Percentiles rank a stretch among this genome's conserved stretches.
Conservation (phyloP, 768 basidiomycete species). For the Pleurotus pulmonarius region DNA sequence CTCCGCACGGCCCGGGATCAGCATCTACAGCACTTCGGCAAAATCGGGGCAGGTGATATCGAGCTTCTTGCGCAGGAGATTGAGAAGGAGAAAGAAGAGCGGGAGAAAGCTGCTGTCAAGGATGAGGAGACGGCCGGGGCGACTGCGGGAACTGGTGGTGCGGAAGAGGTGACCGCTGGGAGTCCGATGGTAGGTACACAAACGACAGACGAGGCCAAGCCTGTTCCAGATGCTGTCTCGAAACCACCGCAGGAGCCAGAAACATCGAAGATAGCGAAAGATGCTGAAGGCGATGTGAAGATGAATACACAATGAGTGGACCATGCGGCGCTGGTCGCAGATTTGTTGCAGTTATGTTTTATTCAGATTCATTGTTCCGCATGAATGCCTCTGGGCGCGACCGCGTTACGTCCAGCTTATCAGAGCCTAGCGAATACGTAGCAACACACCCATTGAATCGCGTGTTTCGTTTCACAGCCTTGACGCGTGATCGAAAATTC, state of each 20-base stretch:
- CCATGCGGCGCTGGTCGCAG: neutral
- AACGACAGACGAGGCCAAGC: slow-evolving; percentile 19
- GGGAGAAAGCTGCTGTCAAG: slow-evolving; percentile 31
- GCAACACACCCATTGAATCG: neutral
- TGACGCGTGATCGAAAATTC: slow-evolving; percentile 5
- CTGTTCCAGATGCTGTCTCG: slow-evolving; percentile 17
- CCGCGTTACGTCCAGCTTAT: too few species aligned
- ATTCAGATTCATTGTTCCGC: neutral
- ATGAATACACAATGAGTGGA: slow-evolving; percentile 35
- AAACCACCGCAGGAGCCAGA: slow-evolving; percentile 9
- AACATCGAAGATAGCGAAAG: slow-evolving; percentile 17
- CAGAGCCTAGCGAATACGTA: slow-evolving; percentile 1
- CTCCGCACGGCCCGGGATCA: slow-evolving; percentile 73
- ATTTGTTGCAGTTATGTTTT: too few species aligned
- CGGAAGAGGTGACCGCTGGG: slow-evolving; percentile 30
- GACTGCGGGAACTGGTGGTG: slow-evolving; percentile 17
- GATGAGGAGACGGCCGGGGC: slow-evolving; percentile 29
- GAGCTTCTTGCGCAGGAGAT: slow-evolving; percentile 47
- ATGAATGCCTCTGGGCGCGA: neutral
- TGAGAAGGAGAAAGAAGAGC: slow-evolving; percentile 42
- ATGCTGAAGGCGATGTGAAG: slow-evolving; percentile 43
- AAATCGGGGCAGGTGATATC: slow-evolving; percentile 78
- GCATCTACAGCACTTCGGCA: slow-evolving; percentile 74
- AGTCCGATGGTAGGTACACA: slow-evolving; percentile 22
- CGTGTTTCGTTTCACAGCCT: slow-evolving; percentile 5